These are phyloP conservation scores for Solanum hybrid DNA, from an alignment of 305 asterid genomes.

Conservation along the genomic window DNA sequence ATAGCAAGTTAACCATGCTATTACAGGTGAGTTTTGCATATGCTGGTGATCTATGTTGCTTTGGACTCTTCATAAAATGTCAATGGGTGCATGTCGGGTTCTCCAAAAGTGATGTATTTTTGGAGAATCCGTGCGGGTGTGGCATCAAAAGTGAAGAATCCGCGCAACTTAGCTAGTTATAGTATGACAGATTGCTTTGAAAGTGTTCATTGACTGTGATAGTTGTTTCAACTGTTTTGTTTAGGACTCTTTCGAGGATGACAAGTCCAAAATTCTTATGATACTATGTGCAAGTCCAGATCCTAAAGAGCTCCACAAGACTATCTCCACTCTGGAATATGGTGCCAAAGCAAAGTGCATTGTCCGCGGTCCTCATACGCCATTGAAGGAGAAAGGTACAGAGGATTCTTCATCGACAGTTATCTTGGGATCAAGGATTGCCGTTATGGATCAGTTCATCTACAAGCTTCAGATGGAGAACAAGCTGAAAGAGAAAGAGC, in stretches of 20 bases:
- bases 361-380: conserved; percentile 75
- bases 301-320: conserved; percentile 84
- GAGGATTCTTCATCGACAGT: conserved; percentile 74
- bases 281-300: conserved; percentile 93
- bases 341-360: conserved; percentile 97
- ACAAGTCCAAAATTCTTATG: conserved; percentile 81
- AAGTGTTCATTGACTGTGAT: not conserved
- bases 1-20: conserved; percentile 96
- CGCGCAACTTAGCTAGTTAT: not conserved
- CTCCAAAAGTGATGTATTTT: not conserved
- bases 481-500: conserved; percentile 55
- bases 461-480: conserved; percentile 71
- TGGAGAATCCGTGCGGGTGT: not conserved
- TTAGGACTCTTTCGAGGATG: conserved; percentile 94
- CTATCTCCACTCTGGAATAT: conserved; percentile 80
- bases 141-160: not conserved
- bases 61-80: not conserved
- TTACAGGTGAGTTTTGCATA: conserved; percentile 49
- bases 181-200: not conserved
- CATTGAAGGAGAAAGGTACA: conserved; percentile 52
- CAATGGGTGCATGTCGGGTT: not conserved
- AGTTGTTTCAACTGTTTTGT: not conserved
- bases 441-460: conserved; percentile 80
- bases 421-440: conserved; percentile 64
- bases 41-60: not conserved